Base-by-base conservation (phyloP, 129 eudicot genomes). In the Daucus carota region DNA sequence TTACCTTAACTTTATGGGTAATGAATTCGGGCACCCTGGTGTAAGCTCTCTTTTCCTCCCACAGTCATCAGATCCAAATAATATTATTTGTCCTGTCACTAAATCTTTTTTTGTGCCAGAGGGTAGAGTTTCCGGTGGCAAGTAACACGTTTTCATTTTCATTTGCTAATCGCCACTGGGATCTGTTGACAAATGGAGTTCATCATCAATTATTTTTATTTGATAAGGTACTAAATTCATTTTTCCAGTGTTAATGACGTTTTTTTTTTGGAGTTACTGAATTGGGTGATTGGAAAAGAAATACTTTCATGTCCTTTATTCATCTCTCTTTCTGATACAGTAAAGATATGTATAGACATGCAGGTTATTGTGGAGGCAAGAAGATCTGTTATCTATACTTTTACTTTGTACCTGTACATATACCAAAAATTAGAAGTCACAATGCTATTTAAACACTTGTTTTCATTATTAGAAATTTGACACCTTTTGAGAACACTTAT, bases 1-100 rank as follows among this genome's bases (percentile, higher is more conserved):
- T 82, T 94, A 89, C 81, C 87, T 94, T 76, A 94, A 91, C 80
- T 94, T 94, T 81, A 94, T 94, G 99, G 99, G 99, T 66, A 94
- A 94, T 74, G 99, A 94, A 81, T 94, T 91, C 79, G 97, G 96
- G 77, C 99, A 94, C 76, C 99, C 97, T 8, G 84, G 89, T 89
- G 99, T 91, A 80, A 83, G 73, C 16, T 70, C 62, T 33, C 65
- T 38, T 57, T 68, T 42, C 34, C 38, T 75, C n/a, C 31, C 36
- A 12, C 3, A 70, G 31, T 50, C 74, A 70, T 70, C 15, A 70
- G 22, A 63, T 63, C 22, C 5, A 12, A 28, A 40, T 41, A 57
- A 16, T n/a, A 31, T 18, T n/a, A 11, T 18, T 14, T 36, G 6
- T 22, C 38, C 33, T 38, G 42, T 74, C 76, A 62, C 76, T 70